Evolutionary conservation across 1,139 yeast species (phyloP), one percentile per base, ranked within the genome.

Genomic region (Saccharomyces hybrid): DNA sequence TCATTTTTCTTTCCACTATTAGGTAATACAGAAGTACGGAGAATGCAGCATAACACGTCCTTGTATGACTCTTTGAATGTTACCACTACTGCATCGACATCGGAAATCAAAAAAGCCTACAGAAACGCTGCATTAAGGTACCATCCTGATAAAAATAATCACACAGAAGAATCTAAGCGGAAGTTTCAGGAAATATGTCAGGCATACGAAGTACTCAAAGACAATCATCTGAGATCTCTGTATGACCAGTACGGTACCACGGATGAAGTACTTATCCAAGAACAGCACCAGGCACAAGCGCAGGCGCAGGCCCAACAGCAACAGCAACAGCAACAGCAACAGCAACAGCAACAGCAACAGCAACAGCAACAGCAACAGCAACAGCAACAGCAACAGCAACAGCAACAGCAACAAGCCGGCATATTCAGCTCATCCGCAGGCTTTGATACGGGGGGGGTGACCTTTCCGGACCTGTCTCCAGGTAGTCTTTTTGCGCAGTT

Each of bases 101-200:
- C 61, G 1, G 82, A 79, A 31, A 75, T 88, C 38, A 82, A 81
- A 60, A 66, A 69, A n/a, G 90, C 93, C 0, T 88, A 88, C 66
- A 77, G 79, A 55, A 66, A 66, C 42, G 77, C 78, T 38, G 76
- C 89, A 16, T 72, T 88, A 12, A 68, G 70, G 11, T 69, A 78
- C 29, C 96, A 88, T 66, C 96, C 96, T 0, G 96, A 88, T 65
- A 88, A 88, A 66, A 72, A 71, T 38, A 64, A 60, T 72, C 74
- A 72, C 47, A 71, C 76, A 1, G 79, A 79, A 65, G 71, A 69
- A 47, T 81, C 86, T 2, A 84, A 84, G 48, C 80, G 77, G 64
- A 78, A 75, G 68, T 83, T 83, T 64, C 83, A 82, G 67, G 81
- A 80, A 62, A 71, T 82, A 54, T 77, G 82, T 6, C 76, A 73